Evolutionary conservation across 805 yeast species (phyloP).

Genomic region (Ogataea nitratoaversa): DNA sequence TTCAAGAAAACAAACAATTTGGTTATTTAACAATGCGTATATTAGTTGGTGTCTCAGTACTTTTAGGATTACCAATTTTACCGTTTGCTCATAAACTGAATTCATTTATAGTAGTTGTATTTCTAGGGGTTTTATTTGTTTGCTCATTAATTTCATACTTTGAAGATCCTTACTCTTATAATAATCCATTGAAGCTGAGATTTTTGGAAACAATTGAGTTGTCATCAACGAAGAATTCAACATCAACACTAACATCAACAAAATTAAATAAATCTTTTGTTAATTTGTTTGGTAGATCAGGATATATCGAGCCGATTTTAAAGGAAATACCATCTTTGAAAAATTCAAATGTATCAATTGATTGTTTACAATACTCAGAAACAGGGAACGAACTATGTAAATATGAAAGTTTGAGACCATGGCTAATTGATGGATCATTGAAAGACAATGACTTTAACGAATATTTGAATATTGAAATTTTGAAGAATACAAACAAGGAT

Average conservation of each 20-base stretch:
- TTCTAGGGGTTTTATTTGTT: conserved; percentile 35
- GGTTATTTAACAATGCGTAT: conserved; percentile 36
- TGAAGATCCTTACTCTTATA: conserved; percentile 54
- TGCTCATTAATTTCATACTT: conserved; percentile 37
- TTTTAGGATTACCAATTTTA: conserved; percentile 46
- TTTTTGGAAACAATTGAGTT: conserved; percentile 61
- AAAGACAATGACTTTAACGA: conserved; percentile 34
- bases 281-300: conserved; percentile 47
- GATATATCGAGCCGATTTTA: conserved; percentile 43
- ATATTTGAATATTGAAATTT: conserved; percentile 46
- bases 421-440: conserved; percentile 36
- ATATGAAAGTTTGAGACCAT: conserved; percentile 48
- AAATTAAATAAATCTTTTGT: conserved; percentile 33
- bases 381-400: conserved; percentile 49
- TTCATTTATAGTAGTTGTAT: conserved; percentile 41
- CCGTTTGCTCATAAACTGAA: conserved; percentile 72
- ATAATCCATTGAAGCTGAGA: conserved; percentile 67
- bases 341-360: conserved; percentile 33
- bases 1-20: conserved; percentile 56
- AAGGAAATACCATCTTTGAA: conserved; percentile 64
- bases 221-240: conserved; percentile 18
- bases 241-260: not conserved
- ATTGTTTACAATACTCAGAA: no score
- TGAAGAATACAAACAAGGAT: conserved; percentile 42
- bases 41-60: conserved; percentile 32